Evolutionary conservation across 148 eudicot species (phyloP).

Genomic region (Oxyria digyna): DNA sequence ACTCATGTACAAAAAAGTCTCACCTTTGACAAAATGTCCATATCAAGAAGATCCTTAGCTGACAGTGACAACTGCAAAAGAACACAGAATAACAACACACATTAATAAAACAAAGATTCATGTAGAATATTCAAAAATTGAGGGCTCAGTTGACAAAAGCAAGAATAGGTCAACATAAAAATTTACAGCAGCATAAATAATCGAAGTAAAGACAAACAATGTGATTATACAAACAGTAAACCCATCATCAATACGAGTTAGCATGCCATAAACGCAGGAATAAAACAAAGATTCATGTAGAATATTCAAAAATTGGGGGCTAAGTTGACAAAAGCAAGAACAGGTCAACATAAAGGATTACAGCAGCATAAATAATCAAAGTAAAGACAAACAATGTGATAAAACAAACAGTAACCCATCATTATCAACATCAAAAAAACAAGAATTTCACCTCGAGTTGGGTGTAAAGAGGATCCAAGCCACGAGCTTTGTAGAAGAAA

Average conservation of each 20-base stretch:
- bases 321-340: not conserved
- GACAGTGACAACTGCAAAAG: slow-evolving; percentile 54
- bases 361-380: not conserved
- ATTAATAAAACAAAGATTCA: not conserved
- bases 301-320: not conserved
- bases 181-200: not conserved
- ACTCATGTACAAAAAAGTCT: not conserved
- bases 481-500: slow-evolving; percentile 26
- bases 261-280: not conserved
- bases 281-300: not conserved
- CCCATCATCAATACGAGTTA: slow-evolving; percentile 6
- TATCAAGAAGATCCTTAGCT: slow-evolving; percentile 66
- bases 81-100: not conserved
- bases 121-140: not conserved
- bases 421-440: slow-evolving; percentile 28
- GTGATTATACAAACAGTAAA: not conserved
- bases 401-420: slow-evolving; percentile 12
- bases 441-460: slow-evolving; percentile 32
- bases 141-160: not conserved
- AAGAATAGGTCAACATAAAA: not conserved
- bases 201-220: not conserved
- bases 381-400: not conserved
- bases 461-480: slow-evolving; percentile 36
- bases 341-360: not conserved
- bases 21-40: slow-evolving; percentile 75